Evolutionary conservation across 176 grass and related monocot genomes (phyloP), one percentile per base, ranked within the genome.

Genomic region (Lolium multiflorum): DNA sequence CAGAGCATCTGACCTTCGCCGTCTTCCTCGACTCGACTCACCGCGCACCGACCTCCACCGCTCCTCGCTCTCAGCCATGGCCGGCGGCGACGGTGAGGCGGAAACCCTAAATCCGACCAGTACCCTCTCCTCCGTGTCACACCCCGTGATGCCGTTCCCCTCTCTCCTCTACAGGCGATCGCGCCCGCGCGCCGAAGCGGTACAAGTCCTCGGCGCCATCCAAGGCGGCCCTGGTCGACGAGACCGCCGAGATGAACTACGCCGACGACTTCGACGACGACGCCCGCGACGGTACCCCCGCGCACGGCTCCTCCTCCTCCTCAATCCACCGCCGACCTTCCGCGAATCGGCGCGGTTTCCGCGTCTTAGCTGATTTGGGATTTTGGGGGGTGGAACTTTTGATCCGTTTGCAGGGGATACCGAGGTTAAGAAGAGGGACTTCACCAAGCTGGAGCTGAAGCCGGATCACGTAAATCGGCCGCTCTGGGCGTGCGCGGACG

Each of bases 401-500:
- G 76, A 20, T 71, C 44, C 59, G 46, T 77, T 24, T 81, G n/a
- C 74, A 88, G 92, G 31, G 2, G 92, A 94, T 43, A 83, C 20
- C 37, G 95, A 98, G 78, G 87, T 89, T 17, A 98, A 98, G 88
- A 96, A 96, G 84, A 98, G 92, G 79, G 93, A 98, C 83, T 98
- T 98, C 86, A 92, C 88, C 46, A 92, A 96, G 86, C 83, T 98
- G 5, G 96, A 98, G 87, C 79, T 98, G 82, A 98, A 98, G 51
- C 74, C 70, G 5, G 96, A 98, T 18, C 96, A 98, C 70, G 57
- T 55, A 48, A 98, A 89, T 64, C 83, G 93, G 24, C 96, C 96
- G 4, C 88, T 98, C 22, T 98, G 93, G 96, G 96, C 96, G 17
- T 98, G 96, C 55, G 90, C 91, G 3, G 93, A 98, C 63, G 96